Base-by-base conservation (phyloP, 768 basidiomycete species). In the Polyporus arcularius region DNA sequence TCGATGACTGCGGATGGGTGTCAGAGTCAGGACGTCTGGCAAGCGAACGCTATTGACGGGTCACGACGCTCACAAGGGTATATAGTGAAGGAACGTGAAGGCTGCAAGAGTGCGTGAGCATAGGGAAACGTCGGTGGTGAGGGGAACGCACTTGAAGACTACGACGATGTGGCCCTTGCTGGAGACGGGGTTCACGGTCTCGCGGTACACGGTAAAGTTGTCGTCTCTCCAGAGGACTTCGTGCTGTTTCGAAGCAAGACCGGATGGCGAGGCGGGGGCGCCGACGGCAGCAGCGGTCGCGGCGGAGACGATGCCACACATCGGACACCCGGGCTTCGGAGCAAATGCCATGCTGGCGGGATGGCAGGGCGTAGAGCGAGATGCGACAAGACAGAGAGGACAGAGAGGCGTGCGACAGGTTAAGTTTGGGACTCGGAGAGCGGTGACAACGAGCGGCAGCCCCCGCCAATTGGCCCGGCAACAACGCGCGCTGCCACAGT, bases 1-100 rank as follows among this genome's bases (percentile, higher is more conserved):
- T 86, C 12, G 88, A 85, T 4, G 88, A 89, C 89, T 90, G 67
- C 39, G 57, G 52, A 52, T 26, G 21, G 21, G 21, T 26, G 21
- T 26, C 21, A 26, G 21, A 26, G 21, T 26, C 21, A 26, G 21
- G 21, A 26, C 21, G 21, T 26, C 21, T 26, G 21, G 21, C 21
- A 26, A 32, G 45, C 53, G 57, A 42, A 39, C 14, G 46, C 21
- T 9, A 12, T 4, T 15, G 21, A 12, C 16, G 26, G 15, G 51
- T 47, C 53, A 54, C 11, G 53, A 18, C 35, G 46, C 55, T 18
- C 46, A 47, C 58, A 47, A 91, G 80, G 41, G 79, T 82, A 71
- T 91, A 91, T 72, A 90, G 80, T 63, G 88, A 91, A 28, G 89
- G 87, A 55, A 92, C 88, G 74, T 92, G 89, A 40, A 90, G 77